Evolutionary conservation across 768 basidiomycete species (phyloP), one percentile per base, ranked within the genome.

Genomic region (Phaeotremella fagi): DNA sequence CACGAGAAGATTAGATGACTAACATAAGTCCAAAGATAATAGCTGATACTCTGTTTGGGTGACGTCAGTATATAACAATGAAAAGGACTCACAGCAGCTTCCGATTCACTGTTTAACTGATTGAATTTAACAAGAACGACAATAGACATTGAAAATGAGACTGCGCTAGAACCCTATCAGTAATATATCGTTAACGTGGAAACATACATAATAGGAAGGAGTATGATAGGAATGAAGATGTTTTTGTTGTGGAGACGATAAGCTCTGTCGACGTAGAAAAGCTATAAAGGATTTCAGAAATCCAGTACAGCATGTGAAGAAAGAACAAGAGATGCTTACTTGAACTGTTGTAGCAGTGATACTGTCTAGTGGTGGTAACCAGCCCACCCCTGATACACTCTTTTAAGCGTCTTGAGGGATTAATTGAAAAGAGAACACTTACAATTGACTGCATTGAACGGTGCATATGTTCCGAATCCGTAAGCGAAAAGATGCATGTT

Each of bases 401-500:
- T n/a, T n/a, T n/a, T n/a, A n/a, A n/a, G n/a, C n/a, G n/a, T n/a
- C n/a, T n/a, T n/a, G n/a, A n/a, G n/a, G n/a, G n/a, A n/a, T n/a
- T n/a, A n/a, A n/a, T n/a, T n/a, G n/a, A n/a, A n/a, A n/a, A n/a
- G n/a, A n/a, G n/a, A n/a, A 41, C 9, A 41, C 50, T 41, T 3
- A 51, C 50, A 51, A 16, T 38, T 18, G 15, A 51, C 38, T 6
- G 36, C 15, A 28, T 4, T 42, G 22, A 51, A 51, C 16, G 18
- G 18, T 6, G 27, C 11, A 25, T 42, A 51, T 14, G 18, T 42
- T 20, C 50, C 50, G 38, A 51, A 51, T 20, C 38, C 38, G 23
- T 42, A 51, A 4, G 28, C 50, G 23, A 51, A 51, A 3, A 38
- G 50, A 38, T 51, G 50, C 36, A 42, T 51, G 15, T 26, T 27